A percentile compares a stretch with the other conserved stretches of the same genome.
Evolutionary conservation across 2,329 filamentous ascomycete genomes (phyloP).

Genomic region (Hysterium pulicare): DNA sequence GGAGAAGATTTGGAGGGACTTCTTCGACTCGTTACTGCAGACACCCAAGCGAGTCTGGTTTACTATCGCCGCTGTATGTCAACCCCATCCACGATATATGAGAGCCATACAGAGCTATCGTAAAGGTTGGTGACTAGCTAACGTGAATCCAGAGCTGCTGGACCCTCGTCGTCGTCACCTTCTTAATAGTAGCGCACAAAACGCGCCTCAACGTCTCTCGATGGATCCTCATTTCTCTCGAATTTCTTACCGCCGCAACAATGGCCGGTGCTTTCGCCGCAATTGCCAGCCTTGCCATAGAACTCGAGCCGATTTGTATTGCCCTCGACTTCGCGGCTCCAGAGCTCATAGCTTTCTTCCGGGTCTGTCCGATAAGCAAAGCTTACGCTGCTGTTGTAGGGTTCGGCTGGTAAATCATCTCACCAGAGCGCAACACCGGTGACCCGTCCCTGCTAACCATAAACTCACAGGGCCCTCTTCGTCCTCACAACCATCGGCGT

Average conservation of each 20-base stretch:
- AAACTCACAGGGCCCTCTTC: not conserved
- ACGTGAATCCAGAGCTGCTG: not conserved
- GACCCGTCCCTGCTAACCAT: not conserved
- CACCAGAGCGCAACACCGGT: too few relatives aligned
- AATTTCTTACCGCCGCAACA: not conserved
- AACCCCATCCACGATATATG: too few relatives aligned
- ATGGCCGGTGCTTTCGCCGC: not conserved
- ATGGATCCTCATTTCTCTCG: not conserved
- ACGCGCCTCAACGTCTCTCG: not conserved
- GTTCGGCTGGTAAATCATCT: not conserved
- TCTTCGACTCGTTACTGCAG: slow-evolving; percentile 1
- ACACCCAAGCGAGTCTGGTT: not conserved
- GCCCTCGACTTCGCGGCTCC: not conserved
- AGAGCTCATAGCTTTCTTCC: not conserved
- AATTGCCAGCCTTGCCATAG: not conserved
- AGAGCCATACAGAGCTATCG: too few relatives aligned
- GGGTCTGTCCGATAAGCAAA: not conserved
- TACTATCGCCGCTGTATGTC: not conserved
- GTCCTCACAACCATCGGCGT: not conserved
- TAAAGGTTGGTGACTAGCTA: too few relatives aligned
- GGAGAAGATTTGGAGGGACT: not conserved
- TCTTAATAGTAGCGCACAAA: not conserved
- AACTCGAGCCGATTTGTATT: not conserved
- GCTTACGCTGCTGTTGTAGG: not conserved
- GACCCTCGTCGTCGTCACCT: not conserved